Evolutionary conservation across 192 early-diverging fungal species (phyloP).

Genomic region (Dissophora ornata): DNA sequence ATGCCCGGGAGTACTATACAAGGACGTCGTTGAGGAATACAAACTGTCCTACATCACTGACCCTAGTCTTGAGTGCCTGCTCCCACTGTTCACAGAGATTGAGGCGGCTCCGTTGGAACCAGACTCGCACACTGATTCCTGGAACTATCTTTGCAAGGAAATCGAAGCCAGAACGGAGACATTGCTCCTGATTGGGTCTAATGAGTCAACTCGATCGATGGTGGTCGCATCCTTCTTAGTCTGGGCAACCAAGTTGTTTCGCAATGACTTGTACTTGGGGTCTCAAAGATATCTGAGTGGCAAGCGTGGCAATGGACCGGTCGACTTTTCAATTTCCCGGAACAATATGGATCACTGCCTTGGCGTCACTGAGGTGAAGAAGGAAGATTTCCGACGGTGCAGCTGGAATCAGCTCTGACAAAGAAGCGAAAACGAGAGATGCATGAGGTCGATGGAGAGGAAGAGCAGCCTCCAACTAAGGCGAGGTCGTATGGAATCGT

Average conservation of each 20-base stretch:
- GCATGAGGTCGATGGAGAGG: constrained; percentile 6
- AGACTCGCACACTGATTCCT: not conserved
- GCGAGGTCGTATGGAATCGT: constrained; percentile 20
- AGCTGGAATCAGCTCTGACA: constrained; percentile 25
- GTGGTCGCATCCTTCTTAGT: constrained; percentile 14
- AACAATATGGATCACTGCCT: constrained; percentile 1
- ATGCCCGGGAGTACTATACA: too few species aligned
- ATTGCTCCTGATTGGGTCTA: not conserved
- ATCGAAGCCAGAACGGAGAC: not conserved
- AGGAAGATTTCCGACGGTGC: constrained; percentile 24
- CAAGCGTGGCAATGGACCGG: constrained; percentile 13
- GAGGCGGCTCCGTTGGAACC: constrained; percentile 11
- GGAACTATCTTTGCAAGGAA: constrained; percentile 7
- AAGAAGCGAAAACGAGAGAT: constrained; percentile 19
- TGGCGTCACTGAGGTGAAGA: constrained; percentile 32
- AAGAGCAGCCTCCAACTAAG: not conserved
- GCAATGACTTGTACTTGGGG: constrained; percentile 12
- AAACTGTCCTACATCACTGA: not conserved
- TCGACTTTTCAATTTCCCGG: constrained; percentile 18
- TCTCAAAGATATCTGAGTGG: too few species aligned
- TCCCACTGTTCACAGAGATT: constrained; percentile 2
- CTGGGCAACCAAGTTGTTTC: constrained; percentile 10
- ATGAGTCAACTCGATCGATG: constrained; percentile 24
- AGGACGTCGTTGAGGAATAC: constrained; percentile 17
- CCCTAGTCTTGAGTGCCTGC: not conserved